Evolutionary conservation across 768 basidiomycete species (phyloP).

Genomic region (Rhizopogon rudus): DNA sequence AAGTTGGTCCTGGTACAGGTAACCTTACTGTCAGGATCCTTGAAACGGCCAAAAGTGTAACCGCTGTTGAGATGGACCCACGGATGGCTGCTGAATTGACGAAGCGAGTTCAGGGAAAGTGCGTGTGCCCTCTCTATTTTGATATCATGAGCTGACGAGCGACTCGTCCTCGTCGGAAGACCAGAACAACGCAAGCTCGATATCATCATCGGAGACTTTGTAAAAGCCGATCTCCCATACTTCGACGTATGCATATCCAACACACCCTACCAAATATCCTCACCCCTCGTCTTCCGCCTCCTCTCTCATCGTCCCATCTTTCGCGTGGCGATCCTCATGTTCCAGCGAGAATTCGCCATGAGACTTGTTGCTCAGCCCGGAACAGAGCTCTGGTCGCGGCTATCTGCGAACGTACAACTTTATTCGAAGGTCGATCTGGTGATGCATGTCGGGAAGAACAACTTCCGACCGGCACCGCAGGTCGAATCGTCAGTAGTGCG

Average conservation of each 20-base stretch:
- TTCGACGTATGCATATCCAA: conserved; percentile 99
- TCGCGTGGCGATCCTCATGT: conserved; percentile 97
- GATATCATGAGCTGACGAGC: not conserved
- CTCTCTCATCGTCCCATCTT: conserved; percentile 94
- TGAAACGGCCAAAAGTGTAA: conserved; percentile 88
- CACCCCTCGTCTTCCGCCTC: conserved; percentile 93
- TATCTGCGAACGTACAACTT: conserved; percentile 95
- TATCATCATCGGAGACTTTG: conserved; percentile 95
- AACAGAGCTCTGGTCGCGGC: conserved; percentile 84
- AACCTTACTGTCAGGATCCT: conserved; percentile 93
- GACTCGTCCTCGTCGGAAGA: conserved; percentile 34
- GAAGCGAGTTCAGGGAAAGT: conserved; percentile 98
- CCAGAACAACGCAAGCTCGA: conserved; percentile 95
- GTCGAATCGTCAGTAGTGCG: conserved; percentile 94
- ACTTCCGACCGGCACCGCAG: conserved; percentile 92
- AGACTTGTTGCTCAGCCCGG: conserved; percentile 85
- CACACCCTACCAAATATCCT: conserved; percentile 99
- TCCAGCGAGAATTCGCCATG: conserved; percentile 97
- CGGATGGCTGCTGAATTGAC: conserved; percentile 98
- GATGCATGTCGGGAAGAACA: conserved; percentile 95
- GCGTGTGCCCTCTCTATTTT: conserved; percentile 31
- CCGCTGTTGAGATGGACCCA: conserved; percentile 97
- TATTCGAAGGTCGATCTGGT: conserved; percentile 96
- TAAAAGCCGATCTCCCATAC: conserved; percentile 96
- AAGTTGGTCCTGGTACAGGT: conserved; percentile 97